Evolutionary conservation across 805 yeast genomes (phyloP).

Genomic region (Candida yuanshanica): DNA sequence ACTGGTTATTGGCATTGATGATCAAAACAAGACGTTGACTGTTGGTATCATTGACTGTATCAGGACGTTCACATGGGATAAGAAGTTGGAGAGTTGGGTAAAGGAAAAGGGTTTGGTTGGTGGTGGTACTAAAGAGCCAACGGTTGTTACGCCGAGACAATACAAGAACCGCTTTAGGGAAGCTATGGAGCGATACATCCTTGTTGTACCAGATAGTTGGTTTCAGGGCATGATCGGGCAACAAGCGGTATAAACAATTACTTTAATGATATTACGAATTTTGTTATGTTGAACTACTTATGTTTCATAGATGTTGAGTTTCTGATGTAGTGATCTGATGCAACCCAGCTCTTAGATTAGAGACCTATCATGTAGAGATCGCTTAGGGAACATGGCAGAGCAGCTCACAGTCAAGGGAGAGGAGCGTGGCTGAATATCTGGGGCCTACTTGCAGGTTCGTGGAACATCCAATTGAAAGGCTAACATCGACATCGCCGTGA

Average conservation of each 20-base stretch:
- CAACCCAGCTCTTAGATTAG: too few species aligned
- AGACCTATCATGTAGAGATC: too few species aligned
- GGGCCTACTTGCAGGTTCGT: too few species aligned
- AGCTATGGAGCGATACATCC: conserved; percentile 93
- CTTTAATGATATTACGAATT: not conserved
- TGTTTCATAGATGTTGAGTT: too few species aligned
- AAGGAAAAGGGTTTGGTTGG: conserved; percentile 90
- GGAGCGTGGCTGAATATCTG: too few species aligned
- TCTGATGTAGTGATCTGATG: too few species aligned
- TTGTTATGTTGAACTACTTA: too few species aligned
- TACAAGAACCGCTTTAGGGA: conserved; percentile 91
- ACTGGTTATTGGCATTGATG: conserved; percentile 86
- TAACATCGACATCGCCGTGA: too few species aligned
- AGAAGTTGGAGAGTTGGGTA: conserved; percentile 97
- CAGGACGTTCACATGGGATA: conserved; percentile 97
- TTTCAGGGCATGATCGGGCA: conserved; percentile 25
- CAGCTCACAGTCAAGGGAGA: too few species aligned
- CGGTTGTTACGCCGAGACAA: conserved; percentile 95
- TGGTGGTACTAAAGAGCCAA: conserved; percentile 86
- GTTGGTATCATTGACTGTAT: conserved; percentile 95
- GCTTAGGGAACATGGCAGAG: too few species aligned
- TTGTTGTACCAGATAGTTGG: conserved; percentile 85
- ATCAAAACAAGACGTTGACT: conserved; percentile 58
- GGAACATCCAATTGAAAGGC: too few species aligned
- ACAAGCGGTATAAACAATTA: not conserved